These are phyloP conservation scores for Starmerella sp. DNA, from an alignment of 805 yeast species.

Conservation along the genomic window DNA sequence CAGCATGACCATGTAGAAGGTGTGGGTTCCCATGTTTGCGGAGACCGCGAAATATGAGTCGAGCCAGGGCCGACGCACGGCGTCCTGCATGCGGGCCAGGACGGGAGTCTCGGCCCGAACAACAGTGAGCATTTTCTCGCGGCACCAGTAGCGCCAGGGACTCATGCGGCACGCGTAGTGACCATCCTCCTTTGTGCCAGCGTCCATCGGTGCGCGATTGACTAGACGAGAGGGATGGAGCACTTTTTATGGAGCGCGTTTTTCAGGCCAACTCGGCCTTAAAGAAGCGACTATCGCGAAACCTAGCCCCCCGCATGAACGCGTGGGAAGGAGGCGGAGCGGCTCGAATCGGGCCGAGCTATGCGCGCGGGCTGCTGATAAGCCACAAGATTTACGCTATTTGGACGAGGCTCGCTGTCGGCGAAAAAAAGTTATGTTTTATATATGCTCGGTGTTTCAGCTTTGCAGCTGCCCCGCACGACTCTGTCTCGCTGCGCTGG, in stretches of 20 bases:
- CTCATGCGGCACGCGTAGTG: conserved; percentile 55
- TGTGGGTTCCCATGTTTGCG: conserved; percentile 84
- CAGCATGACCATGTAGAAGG: conserved; percentile 80
- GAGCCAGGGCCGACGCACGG: conserved; percentile 37
- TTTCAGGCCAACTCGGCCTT: background rate
- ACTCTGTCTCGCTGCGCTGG: too few species aligned
- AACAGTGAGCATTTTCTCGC: conserved; percentile 44
- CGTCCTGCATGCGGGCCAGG: conserved; percentile 46
- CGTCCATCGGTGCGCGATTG: conserved; percentile 35
- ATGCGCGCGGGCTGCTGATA: background rate
- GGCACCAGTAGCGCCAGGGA: conserved; percentile 34
- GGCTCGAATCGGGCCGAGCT: background rate
- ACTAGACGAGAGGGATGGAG: background rate
- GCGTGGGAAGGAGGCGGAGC: conserved; percentile 2
- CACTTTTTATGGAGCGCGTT: background rate
- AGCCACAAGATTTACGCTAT: too few species aligned
- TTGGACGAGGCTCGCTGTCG: too few species aligned
- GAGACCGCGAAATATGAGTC: conserved; percentile 78
- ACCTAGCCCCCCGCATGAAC: background rate
- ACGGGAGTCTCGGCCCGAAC: conserved; percentile 55
- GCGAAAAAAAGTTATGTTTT: too few species aligned
- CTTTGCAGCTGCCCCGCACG: too few species aligned
- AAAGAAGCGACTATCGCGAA: background rate
- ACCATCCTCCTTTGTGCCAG: conserved; percentile 59
- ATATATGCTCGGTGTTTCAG: too few species aligned